Evolutionary conservation across 768 basidiomycete species (phyloP).

Genomic region (Suillus subluteus): DNA sequence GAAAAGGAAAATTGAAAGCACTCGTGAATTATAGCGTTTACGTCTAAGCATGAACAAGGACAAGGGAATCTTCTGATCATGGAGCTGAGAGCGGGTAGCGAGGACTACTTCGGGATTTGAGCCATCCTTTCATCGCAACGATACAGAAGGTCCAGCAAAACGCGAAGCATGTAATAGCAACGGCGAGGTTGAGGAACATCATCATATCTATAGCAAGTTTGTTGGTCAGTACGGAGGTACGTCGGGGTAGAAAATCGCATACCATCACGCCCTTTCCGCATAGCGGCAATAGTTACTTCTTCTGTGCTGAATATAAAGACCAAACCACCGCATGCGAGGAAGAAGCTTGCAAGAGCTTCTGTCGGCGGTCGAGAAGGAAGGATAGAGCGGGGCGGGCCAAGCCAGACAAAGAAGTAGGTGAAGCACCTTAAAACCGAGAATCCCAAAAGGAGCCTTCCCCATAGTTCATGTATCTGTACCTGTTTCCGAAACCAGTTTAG

Average conservation of each 20-base stretch:
- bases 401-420: conserved; percentile 95
- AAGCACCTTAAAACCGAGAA: conserved; percentile 81
- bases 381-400: conserved; percentile 79
- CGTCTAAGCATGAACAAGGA: not conserved
- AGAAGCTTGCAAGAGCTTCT: conserved; percentile 87
- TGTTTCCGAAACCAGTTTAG: conserved; percentile 25
- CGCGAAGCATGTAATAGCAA: conserved; percentile 84
- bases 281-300: conserved; percentile 87
- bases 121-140: conserved; percentile 83
- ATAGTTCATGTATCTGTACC: conserved; percentile 89
- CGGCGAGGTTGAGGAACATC: conserved; percentile 87
- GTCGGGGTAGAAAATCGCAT: conserved; percentile 25
- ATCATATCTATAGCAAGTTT: conserved; percentile 63
- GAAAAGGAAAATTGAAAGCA: conserved; percentile 6
- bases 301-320: conserved; percentile 91
- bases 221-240: not conserved
- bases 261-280: conserved; percentile 89
- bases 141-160: conserved; percentile 83
- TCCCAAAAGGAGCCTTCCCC: conserved; percentile 85
- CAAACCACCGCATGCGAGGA: conserved; percentile 85
- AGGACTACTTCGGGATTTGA: conserved; percentile 49
- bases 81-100: conserved; percentile 21
- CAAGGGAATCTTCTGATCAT: conserved; percentile 4
- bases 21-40: not conserved
- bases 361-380: conserved; percentile 93